Percentiles rank a stretch among this genome's conserved stretches.
Evolutionary conservation across 2,329 filamentous ascomycete species (phyloP).

Genomic region (Penicillium sp.): DNA sequence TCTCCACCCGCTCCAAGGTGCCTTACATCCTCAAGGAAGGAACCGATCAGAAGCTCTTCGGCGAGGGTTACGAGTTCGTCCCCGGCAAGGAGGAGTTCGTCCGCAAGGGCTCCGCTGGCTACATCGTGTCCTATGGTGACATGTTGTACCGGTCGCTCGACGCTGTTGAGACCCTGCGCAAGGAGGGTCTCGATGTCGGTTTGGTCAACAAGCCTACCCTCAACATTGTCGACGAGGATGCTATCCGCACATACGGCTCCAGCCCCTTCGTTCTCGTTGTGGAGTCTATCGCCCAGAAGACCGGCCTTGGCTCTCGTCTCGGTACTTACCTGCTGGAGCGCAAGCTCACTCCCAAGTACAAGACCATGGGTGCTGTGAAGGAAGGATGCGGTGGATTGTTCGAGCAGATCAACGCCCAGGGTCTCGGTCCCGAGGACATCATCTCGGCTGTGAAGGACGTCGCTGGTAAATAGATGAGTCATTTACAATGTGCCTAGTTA

Average conservation of each 20-base stretch:
- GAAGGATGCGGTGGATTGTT: constrained; percentile 39
- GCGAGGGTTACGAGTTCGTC: constrained; percentile 35
- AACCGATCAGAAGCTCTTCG: constrained; percentile 34
- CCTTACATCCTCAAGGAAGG: constrained; percentile 39
- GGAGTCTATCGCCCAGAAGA: constrained; percentile 41
- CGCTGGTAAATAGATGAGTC: constrained; percentile 16
- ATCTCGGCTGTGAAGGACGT: constrained; percentile 28
- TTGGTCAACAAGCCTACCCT: constrained; percentile 41
- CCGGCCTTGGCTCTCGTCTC: constrained; percentile 37
- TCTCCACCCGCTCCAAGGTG: constrained; percentile 39
- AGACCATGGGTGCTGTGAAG: constrained; percentile 36
- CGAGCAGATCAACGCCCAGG: constrained; percentile 39
- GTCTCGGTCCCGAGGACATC: constrained; percentile 35
- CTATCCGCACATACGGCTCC: constrained; percentile 36
- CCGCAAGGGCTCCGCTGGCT: constrained; percentile 35
- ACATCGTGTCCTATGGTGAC: constrained; percentile 39
- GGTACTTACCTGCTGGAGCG: constrained; percentile 37
- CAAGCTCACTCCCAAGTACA: constrained; percentile 37
- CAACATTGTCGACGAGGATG: constrained; percentile 39
- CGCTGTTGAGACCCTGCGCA: constrained; percentile 36
- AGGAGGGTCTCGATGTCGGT: constrained; percentile 36
- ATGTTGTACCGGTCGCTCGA: constrained; percentile 42
- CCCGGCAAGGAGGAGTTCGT: constrained; percentile 40
- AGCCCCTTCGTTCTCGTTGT: constrained; percentile 37
- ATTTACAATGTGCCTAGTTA: background rate